These are phyloP conservation scores for Heritiera fomes DNA, from an alignment of 345 rosid genomes.

Conservation along the genomic window DNA sequence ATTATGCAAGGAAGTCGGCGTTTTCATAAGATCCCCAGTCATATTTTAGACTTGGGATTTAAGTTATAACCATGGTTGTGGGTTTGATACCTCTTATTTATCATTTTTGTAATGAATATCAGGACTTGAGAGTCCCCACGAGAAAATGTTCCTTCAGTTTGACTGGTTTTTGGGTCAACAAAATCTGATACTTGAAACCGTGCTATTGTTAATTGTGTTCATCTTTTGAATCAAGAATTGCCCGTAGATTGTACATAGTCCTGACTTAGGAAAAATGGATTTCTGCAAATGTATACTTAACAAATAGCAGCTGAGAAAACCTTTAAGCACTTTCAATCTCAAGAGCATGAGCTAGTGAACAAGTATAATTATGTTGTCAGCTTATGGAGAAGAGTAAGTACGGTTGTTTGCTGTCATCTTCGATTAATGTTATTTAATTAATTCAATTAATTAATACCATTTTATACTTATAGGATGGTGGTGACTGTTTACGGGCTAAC, in stretches of 20 bases:
- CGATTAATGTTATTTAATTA: background rate
- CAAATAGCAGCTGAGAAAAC: conserved; percentile 69
- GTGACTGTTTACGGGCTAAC: background rate
- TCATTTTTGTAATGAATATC: background rate
- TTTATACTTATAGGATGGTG: background rate
- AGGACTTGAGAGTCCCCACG: background rate
- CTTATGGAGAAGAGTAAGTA: conserved; percentile 91
- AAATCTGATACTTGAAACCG: background rate
- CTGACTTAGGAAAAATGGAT: conserved; percentile 10
- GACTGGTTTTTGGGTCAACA: background rate
- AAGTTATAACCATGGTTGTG: background rate
- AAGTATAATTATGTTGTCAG: conserved; percentile 84
- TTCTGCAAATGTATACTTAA: conserved; percentile 39
- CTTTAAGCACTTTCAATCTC: conserved; percentile 59
- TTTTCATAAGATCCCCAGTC: background rate
- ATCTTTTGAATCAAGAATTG: conserved; percentile 3
- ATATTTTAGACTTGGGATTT: conserved; percentile 13
- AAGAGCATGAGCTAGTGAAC: conserved; percentile 74
- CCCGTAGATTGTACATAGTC: conserved; percentile 3
- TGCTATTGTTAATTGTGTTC: background rate
- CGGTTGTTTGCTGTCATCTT: background rate
- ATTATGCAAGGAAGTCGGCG: background rate
- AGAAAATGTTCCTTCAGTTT: background rate
- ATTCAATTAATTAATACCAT: background rate
- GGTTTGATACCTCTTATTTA: background rate